A percentile compares a stretch with the other conserved stretches of the same genome.
phyloP scores from a whole-genome alignment of 1,139 yeast genomes.

The Suhomyces guaymorum region DNA sequence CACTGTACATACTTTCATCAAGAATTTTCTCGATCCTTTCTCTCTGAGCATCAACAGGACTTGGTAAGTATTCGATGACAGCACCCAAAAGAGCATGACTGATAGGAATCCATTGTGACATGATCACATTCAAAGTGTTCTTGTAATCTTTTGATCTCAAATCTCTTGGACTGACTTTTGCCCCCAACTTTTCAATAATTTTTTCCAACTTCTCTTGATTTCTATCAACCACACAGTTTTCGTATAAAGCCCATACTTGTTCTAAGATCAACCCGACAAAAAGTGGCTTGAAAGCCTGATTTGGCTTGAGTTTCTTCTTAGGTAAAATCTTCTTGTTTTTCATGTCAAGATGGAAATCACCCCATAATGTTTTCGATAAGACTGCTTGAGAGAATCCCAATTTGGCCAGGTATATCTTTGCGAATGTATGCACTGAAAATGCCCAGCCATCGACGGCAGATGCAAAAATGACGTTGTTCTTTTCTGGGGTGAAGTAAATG shows the following conservation, averaged over 20 bases:
- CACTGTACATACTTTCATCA: slow-evolving; percentile 41
- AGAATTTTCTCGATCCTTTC: slow-evolving; percentile 70
- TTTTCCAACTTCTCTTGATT: slow-evolving; percentile 73
- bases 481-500: slow-evolving; percentile 84
- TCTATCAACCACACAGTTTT: slow-evolving; percentile 62
- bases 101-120: slow-evolving; percentile 94
- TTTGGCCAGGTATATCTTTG: slow-evolving; percentile 81
- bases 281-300: slow-evolving; percentile 64
- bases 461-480: slow-evolving; percentile 90
- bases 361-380: slow-evolving; percentile 91
- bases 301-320: slow-evolving; percentile 53
- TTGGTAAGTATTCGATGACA: slow-evolving; percentile 82
- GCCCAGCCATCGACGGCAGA: slow-evolving; percentile 99
- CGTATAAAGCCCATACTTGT: slow-evolving; percentile 90
- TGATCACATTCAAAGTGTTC: slow-evolving; percentile 60
- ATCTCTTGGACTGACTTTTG: slow-evolving; percentile 74
- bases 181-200: slow-evolving; percentile 67
- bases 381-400: slow-evolving; percentile 81
- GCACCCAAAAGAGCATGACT: slow-evolving; percentile 82
- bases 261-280: slow-evolving; percentile 88
- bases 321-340: slow-evolving; percentile 80
- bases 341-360: slow-evolving; percentile 86
- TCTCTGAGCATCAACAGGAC: slow-evolving; percentile 75
- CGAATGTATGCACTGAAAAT: slow-evolving; percentile 83
- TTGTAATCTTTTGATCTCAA: slow-evolving; percentile 76